Evolutionary conservation across 2,329 filamentous ascomycete species (phyloP), one percentile per base, ranked within the genome.

Genomic region (Fusarium tupiense): DNA sequence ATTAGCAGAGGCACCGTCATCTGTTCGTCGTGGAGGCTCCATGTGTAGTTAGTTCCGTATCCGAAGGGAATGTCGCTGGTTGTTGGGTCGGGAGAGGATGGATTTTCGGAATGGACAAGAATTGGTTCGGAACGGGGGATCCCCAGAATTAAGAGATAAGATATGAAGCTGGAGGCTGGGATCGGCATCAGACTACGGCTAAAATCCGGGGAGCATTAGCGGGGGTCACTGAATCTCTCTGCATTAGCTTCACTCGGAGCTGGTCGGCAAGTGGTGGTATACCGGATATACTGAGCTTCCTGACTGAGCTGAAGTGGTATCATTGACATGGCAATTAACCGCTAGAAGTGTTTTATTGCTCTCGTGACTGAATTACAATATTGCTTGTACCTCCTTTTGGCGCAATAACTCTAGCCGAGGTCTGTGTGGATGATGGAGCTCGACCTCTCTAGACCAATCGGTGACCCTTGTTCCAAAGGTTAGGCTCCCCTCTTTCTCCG

Each of bases 21-120:
- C 41, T 26, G 40, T 26, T 37, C 58, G 60, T 61, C 54, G 63
- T 8, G 69, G 69, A 66, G 72, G 72, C 37, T 75, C 73, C 73
- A 75, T 75, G 11, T 37, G 29, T 24, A 22, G 24, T 11, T 22
- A 20, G 31, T 54, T 53, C 35, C 16, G 24, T 16, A 12, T 43
- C 29, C n/a, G 50, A 38, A 22, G 13, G n/a, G 19, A 17, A 13
- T 62, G 33, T 33, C 46, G 35, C 26, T 35, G 16, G 60, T 59
- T 62, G 43, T 50, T 26, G 20, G 43, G 31, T 11, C 31, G 31
- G 50, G 31, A 0, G 41, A 44, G 22, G n/a, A 38, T 43, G 43
- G 52, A 17, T 16, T 19, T 64, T 66, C 69, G 69, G 69, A 71
- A 67, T 6, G 52, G 54, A 38, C 35, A 35, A n/a, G 59, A 63